phyloP scores from a whole-genome alignment of 805 yeast genomes.

The Wickerhamiella slavikovae region DNA sequence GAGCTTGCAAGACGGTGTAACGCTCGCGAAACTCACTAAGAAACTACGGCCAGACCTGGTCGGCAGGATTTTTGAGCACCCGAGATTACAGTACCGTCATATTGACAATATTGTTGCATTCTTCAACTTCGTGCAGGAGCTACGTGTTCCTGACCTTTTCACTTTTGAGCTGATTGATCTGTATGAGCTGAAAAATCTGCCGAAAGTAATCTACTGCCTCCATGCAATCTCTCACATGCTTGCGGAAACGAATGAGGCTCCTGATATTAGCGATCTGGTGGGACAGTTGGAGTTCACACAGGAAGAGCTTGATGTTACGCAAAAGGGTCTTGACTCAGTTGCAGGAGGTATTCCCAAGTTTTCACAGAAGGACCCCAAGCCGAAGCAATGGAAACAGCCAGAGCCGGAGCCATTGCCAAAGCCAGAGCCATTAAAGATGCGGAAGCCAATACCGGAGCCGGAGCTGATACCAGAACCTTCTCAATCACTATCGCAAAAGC shows the following conservation, averaged over 20 bases:
- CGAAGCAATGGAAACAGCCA: background rate
- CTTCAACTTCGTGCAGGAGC: conserved; percentile 40
- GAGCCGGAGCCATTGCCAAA: background rate
- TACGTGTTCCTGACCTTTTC: conserved; percentile 71
- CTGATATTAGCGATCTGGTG: conserved; percentile 39
- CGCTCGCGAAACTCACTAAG: conserved; percentile 58
- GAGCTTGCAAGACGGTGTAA: conserved; percentile 64
- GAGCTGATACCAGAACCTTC: background rate
- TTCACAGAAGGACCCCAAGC: conserved; percentile 22
- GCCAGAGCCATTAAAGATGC: background rate
- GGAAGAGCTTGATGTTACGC: conserved; percentile 48
- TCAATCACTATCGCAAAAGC: background rate
- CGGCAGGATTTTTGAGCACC: conserved; percentile 31
- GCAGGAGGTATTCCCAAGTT: conserved; percentile 67
- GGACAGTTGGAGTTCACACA: conserved; percentile 43
- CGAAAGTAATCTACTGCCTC: conserved; percentile 81
- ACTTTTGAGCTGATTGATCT: conserved; percentile 82
- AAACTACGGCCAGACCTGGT: conserved; percentile 48
- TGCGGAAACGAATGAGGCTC: conserved; percentile 33
- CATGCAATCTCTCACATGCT: conserved; percentile 73
- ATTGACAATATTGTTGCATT: conserved; percentile 83
- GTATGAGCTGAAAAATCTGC: conserved; percentile 78
- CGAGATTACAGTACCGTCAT: conserved; percentile 63
- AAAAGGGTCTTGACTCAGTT: conserved; percentile 35
- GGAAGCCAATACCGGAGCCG: background rate